phyloP scores from a whole-genome alignment of 176 grass and related monocot species.

The Aegilops tauschii region DNA sequence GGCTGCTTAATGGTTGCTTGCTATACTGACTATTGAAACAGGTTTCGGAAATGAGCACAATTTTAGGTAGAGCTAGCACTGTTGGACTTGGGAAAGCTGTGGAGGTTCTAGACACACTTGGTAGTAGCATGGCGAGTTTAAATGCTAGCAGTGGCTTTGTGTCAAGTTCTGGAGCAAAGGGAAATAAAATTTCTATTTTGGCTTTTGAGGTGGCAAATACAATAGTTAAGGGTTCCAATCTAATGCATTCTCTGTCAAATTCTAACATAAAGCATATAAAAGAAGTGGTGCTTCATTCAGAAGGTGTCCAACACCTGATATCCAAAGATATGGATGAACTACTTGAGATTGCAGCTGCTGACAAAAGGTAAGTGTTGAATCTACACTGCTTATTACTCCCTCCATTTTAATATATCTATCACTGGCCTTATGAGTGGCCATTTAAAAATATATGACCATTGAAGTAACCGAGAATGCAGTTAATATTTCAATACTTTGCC shows the following conservation, averaged over 20 bases:
- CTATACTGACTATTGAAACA: conserved; percentile 42
- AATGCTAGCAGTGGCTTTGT: conserved; percentile 71
- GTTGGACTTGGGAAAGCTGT: conserved; percentile 82
- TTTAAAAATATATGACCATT: not conserved
- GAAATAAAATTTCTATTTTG: conserved; percentile 85
- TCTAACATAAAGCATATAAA: conserved; percentile 81
- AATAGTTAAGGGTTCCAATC: conserved; percentile 83
- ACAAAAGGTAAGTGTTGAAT: conserved; percentile 73
- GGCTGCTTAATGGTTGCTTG: conserved; percentile 12
- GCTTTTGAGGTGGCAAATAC: conserved; percentile 98
- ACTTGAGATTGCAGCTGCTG: conserved; percentile 66
- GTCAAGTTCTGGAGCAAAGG: conserved; percentile 56
- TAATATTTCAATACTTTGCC: not conserved
- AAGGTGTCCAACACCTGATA: conserved; percentile 81
- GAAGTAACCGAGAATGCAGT: not conserved
- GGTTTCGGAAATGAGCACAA: conserved; percentile 79
- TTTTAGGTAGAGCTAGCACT: conserved; percentile 83
- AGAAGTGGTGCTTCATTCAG: conserved; percentile 75
- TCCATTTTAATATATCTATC: not conserved
- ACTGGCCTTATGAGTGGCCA: not conserved
- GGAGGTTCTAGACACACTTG: conserved; percentile 91
- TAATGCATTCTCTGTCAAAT: conserved; percentile 89
- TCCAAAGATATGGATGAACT: conserved; percentile 87
- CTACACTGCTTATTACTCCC: not conserved
- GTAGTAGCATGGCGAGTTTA: conserved; percentile 88